Evolutionary conservation across 164 flowering plant species (phyloP), one percentile per base, ranked within the genome.

Genomic region (Tetrastigma voinierianum): DNA sequence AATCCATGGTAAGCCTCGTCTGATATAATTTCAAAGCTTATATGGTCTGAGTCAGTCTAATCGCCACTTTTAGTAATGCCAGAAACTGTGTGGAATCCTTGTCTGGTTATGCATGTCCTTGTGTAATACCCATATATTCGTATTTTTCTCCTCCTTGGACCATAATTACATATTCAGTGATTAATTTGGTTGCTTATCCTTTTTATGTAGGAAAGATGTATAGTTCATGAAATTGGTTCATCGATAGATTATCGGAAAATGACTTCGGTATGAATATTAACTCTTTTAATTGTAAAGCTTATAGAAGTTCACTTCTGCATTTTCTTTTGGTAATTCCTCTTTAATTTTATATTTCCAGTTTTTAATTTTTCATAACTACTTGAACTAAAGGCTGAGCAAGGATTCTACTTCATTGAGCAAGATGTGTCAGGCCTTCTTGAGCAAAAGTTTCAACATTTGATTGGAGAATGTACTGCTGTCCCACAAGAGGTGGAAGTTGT

Each of bases 401-500:
- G 98, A 47, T 91, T 86, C 79, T 95, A 90, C 77, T 86, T 91
- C 43, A 72, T 89, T 73, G 96, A 95, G 24, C 69, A 78, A 25
- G 80, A 78, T 59, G 70, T 62, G 10, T 81, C 88, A 3, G 78
- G 48, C 62, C 72, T 87, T 78, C 82, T 91, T n/a, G 77, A 76
- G 76, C 72, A 83, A 72, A 86, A 86, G 75, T 95, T 91, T 74
- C 81, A 86, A 65, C 59, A 80, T 57, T 75, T 95, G 64, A 71
- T 90, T 58, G 98, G 96, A 57, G 73, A 85, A 23, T 65, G 80
- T 44, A 43, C 45, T 18, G 82, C 93, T 57, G 52, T 68, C 63
- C 88, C 86, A 47, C 93, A 86, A 71, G 98, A 86, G 74, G 97
- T 91, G 76, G 97, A 95, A 81, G 96, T 95, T 48, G 90, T 95